Evolutionary conservation across 1,139 yeast genomes (phyloP), one percentile per base, ranked within the genome.

Genomic region (Scheffersomyces cryptocercus): DNA sequence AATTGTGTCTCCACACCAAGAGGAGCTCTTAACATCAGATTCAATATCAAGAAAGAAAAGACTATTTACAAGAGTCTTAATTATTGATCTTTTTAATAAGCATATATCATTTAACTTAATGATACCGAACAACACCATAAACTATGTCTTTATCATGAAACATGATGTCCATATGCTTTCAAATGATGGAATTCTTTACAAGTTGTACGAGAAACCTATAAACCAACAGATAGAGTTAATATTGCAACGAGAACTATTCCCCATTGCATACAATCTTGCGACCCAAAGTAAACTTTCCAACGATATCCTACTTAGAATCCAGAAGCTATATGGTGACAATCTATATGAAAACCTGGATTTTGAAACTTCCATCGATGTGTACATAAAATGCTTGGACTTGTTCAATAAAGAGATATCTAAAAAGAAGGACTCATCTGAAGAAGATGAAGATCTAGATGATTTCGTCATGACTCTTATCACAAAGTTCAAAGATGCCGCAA

Each of bases 401-500:
- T 58, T 51, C 36, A 38, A 43, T 28, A 36, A 33, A 12, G 30
- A 14, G 16, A 29, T 11, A n/a, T 9, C 11, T 12, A 12, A 31
- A 36, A 13, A 39, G 9, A 45, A 43, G 12, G 52, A 42, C 5
- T 39, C 48, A 5, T 15, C 11, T 10, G 55, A 54, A 2, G 39
- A 36, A 9, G 55, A 51, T 4, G 62, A 63, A 24, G 61, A 60
- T 31, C 46, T 65, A 30, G 71, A 70, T 36, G 79, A 81, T 30
- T 85, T 84, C 50, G 82, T 90, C 4, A 86, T 91, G 65, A 86
- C 83, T 50, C 81, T 90, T 5, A 88, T 93, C 29, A 80, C 90
- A 28, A 85, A 85, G 54, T 90, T 85, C 62, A 88, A 88, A 51
- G 96, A 90, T 48, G 83, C 90, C n/a, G 85, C 88, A 12, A 87